Evolutionary conservation across 2,329 filamentous ascomycete species (phyloP).

Genomic region (Cladophialophora bantiana): DNA sequence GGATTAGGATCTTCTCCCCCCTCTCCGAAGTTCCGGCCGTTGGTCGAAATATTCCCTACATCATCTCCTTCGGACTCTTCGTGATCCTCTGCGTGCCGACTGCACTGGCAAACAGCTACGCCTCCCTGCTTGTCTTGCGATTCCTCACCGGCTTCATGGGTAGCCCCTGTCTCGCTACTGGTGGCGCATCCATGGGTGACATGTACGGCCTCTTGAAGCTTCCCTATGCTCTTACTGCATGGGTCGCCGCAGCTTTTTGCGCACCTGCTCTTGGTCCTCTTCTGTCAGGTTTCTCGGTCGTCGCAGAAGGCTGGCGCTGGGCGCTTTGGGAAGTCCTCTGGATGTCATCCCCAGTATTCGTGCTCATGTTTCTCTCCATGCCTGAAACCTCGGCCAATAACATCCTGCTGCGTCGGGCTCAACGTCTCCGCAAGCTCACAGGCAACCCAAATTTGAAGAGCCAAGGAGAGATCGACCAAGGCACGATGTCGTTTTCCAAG

Average conservation of each 20-base stretch:
- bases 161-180: conserved; percentile 68
- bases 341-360: conserved; percentile 64
- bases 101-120: conserved; percentile 67
- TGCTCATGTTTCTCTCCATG: conserved; percentile 68
- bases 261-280: conserved; percentile 51
- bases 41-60: conserved; percentile 72
- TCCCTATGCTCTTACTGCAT: conserved; percentile 66
- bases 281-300: conserved; percentile 66
- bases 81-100: conserved; percentile 71
- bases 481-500: conserved; percentile 55
- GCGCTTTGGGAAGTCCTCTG: conserved; percentile 66
- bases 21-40: conserved; percentile 71
- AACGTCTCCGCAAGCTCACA: conserved; percentile 67
- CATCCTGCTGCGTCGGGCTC: conserved; percentile 67
- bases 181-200: conserved; percentile 56
- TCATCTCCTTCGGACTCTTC: conserved; percentile 72
- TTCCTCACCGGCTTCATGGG: conserved; percentile 73
- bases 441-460: conserved; percentile 64
- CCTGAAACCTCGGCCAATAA: conserved; percentile 68
- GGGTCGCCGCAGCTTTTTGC: conserved; percentile 56
- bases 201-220: conserved; percentile 62
- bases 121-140: conserved; percentile 68
- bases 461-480: conserved; percentile 70
- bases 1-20: conserved; percentile 64
- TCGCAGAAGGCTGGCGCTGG: conserved; percentile 67